Evolutionary conservation across 495 filamentous ascomycete species (phyloP).

Genomic region (Trichoderma orchidacearum): DNA sequence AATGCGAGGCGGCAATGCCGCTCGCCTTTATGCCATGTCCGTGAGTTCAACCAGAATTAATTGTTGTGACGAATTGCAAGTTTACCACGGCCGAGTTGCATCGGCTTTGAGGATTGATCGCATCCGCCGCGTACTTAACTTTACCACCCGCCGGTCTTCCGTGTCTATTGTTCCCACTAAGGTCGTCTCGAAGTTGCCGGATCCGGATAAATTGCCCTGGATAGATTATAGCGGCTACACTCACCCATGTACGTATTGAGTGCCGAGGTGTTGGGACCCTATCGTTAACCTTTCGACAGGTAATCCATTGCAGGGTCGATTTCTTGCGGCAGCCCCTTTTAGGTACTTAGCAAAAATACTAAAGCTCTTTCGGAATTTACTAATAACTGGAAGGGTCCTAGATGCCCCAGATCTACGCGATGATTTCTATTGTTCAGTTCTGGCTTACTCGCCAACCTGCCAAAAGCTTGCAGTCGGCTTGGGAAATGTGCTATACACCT

Average conservation of each 20-base stretch:
- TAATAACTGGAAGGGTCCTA: conserved; percentile 42
- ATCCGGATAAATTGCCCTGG: conserved; percentile 34
- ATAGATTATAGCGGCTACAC: conserved; percentile 25
- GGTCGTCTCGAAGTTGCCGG: conserved; percentile 10
- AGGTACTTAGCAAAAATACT: conserved; percentile 35
- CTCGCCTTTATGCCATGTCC: conserved; percentile 56
- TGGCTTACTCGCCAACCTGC: conserved; percentile 66
- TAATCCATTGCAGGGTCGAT: conserved; percentile 11
- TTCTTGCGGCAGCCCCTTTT: conserved; percentile 60
- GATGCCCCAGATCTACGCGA: conserved; percentile 81
- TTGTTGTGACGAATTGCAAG: conserved; percentile 36
- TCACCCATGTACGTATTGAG: background rate
- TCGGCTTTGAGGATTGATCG: conserved; percentile 74
- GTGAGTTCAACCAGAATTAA: conserved; percentile 37
- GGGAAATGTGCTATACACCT: conserved; percentile 66
- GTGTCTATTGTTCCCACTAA: background rate
- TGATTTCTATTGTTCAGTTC: conserved; percentile 88
- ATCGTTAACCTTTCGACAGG: conserved; percentile 4
- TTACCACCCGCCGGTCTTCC: background rate
- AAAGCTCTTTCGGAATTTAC: conserved; percentile 5
- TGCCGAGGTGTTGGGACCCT: too few species aligned
- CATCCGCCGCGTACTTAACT: conserved; percentile 42
- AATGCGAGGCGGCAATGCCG: conserved; percentile 56
- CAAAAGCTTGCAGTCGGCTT: conserved; percentile 78
- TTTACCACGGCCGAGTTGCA: conserved; percentile 65